Conservation (phyloP, 2,329 filamentous ascomycete genomes). For the Clonostachys sp. region DNA sequence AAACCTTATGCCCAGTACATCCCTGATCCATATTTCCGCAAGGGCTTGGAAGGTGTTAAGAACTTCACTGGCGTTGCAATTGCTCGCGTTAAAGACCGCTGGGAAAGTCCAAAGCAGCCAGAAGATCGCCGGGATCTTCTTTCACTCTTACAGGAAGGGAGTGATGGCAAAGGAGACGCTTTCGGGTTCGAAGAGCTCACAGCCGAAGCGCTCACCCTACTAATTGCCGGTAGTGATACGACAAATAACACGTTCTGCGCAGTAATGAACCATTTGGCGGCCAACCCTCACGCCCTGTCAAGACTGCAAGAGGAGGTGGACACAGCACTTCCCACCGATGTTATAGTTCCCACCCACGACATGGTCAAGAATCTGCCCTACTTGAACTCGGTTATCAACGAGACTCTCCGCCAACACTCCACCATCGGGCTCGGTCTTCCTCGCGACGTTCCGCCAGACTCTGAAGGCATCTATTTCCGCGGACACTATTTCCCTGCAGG, state of each 20-base stretch:
- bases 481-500: slow-evolving; percentile 69
- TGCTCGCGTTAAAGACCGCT: slow-evolving; percentile 71
- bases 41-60: slow-evolving; percentile 70
- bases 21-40: slow-evolving; percentile 75
- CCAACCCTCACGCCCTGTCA: slow-evolving; percentile 63
- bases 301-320: slow-evolving; percentile 76
- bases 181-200: slow-evolving; percentile 77
- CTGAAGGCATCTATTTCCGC: slow-evolving; percentile 57
- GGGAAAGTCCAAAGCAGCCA: slow-evolving; percentile 59
- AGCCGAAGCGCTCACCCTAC: slow-evolving; percentile 82
- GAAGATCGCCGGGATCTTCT: slow-evolving; percentile 74
- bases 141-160: slow-evolving; percentile 78
- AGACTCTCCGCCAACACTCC: slow-evolving; percentile 81
- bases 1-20: slow-evolving; percentile 78
- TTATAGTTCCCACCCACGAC: slow-evolving; percentile 65
- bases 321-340: slow-evolving; percentile 52
- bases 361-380: slow-evolving; percentile 74
- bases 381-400: slow-evolving; percentile 70
- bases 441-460: slow-evolving; percentile 63
- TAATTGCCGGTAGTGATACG: slow-evolving; percentile 77
- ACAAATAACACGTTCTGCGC: slow-evolving; percentile 80
- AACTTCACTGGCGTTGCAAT: slow-evolving; percentile 85
- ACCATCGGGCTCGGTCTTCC: slow-evolving; percentile 85
- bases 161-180: slow-evolving; percentile 72
- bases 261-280: slow-evolving; percentile 70